Conservation (phyloP, 2,329 filamentous ascomycete genomes). For the Neoascochyta sp. region DNA sequence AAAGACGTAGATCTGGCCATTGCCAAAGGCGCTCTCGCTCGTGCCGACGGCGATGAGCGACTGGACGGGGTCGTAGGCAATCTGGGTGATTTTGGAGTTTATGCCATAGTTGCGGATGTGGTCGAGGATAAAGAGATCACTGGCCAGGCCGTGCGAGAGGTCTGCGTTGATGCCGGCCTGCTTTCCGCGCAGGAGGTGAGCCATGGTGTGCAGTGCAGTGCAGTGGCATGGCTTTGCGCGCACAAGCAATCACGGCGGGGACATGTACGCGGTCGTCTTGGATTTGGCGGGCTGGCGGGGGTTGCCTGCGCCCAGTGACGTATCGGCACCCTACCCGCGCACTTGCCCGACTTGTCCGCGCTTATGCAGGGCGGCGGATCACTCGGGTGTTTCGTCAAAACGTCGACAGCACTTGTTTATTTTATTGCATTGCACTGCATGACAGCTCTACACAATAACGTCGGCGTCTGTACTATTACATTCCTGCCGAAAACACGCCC, state of each 20-base stretch:
- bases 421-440: too few relatives aligned
- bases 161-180: conserved; percentile 91
- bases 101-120: conserved; percentile 60
- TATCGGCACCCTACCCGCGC: conserved; percentile 8
- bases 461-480: too few relatives aligned
- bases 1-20: conserved; percentile 84
- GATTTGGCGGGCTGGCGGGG: conserved; percentile 10
- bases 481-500: too few relatives aligned
- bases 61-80: conserved; percentile 91
- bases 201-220: conserved; percentile 56
- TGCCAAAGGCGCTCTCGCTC: conserved; percentile 77
- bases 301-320: conserved; percentile 5
- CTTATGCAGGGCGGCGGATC: conserved; percentile 17
- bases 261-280: conserved; percentile 15
- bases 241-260: too few relatives aligned
- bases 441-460: too few relatives aligned
- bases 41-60: conserved; percentile 91
- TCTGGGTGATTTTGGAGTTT: conserved; percentile 61
- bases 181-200: conserved; percentile 84
- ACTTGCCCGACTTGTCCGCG: too few relatives aligned
- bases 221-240: conserved; percentile 27
- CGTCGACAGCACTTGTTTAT: too few relatives aligned
- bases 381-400: too few relatives aligned
- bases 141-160: conserved; percentile 74
- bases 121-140: conserved; percentile 76